Percentiles rank a stretch among this genome's conserved stretches.
Conservation (phyloP, 768 basidiomycete species). For the Xerocomellus chrysenteron region DNA sequence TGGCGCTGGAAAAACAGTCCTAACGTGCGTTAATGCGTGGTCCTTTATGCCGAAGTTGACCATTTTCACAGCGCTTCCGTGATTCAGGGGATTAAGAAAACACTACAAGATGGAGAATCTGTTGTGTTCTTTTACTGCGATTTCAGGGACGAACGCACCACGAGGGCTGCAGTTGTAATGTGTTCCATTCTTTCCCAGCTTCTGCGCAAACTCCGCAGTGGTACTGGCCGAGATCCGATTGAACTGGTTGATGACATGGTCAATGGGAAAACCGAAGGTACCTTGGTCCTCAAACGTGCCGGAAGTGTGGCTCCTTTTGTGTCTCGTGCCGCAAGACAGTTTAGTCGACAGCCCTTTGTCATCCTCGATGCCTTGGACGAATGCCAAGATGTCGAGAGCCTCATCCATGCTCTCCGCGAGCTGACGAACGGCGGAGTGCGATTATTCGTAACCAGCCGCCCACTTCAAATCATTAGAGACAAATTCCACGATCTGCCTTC, state of each 20-base stretch:
- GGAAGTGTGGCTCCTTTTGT: not conserved
- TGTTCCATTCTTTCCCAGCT: slow-evolving; percentile 18
- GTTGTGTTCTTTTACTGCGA: slow-evolving; percentile 22
- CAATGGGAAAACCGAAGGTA: not conserved
- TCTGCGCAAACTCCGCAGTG: not conserved
- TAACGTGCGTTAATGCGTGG: not conserved
- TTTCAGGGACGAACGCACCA: slow-evolving; percentile 4
- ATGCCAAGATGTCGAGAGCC: not conserved
- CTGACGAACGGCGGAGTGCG: not conserved
- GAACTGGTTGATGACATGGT: not conserved
- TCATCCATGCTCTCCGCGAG: slow-evolving; percentile 1
- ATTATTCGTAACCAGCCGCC: slow-evolving; percentile 14
- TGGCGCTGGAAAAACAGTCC: slow-evolving; percentile 19
- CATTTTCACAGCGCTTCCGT: not conserved
- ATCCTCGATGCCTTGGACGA: slow-evolving; percentile 23
- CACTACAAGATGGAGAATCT: not conserved
- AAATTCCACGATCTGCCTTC: slow-evolving; percentile 1
- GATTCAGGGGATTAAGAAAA: not conserved
- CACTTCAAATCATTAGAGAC: slow-evolving; percentile 5
- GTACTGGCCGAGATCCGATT: not conserved
- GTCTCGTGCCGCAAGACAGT: not conserved
- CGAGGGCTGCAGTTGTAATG: not conserved
- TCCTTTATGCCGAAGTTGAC: not conserved
- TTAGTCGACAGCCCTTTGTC: not conserved
- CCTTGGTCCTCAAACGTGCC: not conserved